Conservation (phyloP, 257 asterid species). For the Linderniella brevidens region DNA sequence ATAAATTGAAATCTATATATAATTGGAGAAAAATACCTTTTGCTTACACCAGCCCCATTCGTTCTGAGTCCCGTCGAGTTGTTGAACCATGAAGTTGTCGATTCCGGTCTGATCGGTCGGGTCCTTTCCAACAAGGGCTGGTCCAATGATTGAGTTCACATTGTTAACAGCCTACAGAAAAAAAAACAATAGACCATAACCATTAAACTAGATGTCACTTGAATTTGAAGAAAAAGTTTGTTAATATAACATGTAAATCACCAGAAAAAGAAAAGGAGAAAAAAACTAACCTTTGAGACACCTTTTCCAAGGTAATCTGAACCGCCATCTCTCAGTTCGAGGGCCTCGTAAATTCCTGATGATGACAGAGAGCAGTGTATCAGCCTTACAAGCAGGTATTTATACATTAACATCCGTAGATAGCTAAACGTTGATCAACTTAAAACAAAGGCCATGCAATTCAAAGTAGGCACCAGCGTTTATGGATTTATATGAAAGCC, state of each 20-base stretch:
- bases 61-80: constrained; percentile 86
- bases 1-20: background rate
- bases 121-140: constrained; percentile 90
- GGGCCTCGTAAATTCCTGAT: constrained; percentile 85
- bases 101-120: constrained; percentile 76
- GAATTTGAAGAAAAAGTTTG: background rate
- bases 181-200: constrained; percentile 1
- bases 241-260: background rate
- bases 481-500: too few relatives aligned
- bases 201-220: too few relatives aligned
- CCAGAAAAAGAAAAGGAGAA: background rate
- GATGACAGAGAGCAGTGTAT: background rate
- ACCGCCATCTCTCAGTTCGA: constrained; percentile 90
- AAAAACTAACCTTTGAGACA: constrained; percentile 58
- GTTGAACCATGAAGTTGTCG: constrained; percentile 87
- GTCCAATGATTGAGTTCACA: constrained; percentile 73
- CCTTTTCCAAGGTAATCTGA: constrained; percentile 96
- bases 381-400: too few relatives aligned
- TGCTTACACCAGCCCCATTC: constrained; percentile 99
- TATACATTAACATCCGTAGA: too few relatives aligned
- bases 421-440: too few relatives aligned
- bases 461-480: too few relatives aligned
- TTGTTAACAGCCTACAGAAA: constrained; percentile 58
- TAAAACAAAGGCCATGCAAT: too few relatives aligned
- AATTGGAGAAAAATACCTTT: constrained; percentile 54